phyloP scores from a whole-genome alignment of 345 rosid genomes.

The Brassica incana region DNA sequence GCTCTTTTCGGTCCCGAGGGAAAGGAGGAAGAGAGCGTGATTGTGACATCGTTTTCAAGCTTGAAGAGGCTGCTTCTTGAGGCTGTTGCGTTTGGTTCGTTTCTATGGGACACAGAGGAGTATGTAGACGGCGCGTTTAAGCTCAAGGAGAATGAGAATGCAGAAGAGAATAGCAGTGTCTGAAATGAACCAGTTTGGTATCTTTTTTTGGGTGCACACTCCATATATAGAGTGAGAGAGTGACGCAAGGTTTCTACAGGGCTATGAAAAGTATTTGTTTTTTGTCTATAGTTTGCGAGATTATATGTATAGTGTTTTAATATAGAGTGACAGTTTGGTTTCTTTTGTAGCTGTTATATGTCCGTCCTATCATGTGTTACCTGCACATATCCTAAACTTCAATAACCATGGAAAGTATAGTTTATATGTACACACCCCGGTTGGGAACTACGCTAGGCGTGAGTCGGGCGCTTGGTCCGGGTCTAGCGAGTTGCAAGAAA shows the following conservation, averaged over 20 bases:
- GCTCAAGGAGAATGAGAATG: conserved; percentile 52
- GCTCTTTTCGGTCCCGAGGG: conserved; percentile 68
- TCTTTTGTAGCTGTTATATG: not conserved
- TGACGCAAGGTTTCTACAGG: not conserved
- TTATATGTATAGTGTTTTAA: not conserved
- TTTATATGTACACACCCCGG: too few relatives aligned
- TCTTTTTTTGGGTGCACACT: conserved; percentile 13
- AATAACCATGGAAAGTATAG: too few relatives aligned
- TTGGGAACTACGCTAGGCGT: too few relatives aligned
- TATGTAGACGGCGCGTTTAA: conserved; percentile 59
- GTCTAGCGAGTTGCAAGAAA: too few relatives aligned
- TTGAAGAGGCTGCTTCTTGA: conserved; percentile 82
- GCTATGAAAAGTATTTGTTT: not conserved
- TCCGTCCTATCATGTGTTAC: too few relatives aligned
- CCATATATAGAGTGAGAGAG: not conserved
- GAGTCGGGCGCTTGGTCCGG: too few relatives aligned
- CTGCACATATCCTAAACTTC: too few relatives aligned
- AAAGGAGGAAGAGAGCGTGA: conserved; percentile 51
- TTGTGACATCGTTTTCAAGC: conserved; percentile 71
- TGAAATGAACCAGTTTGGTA: conserved; percentile 15
- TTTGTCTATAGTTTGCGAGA: conserved; percentile 23
- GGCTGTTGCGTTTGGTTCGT: conserved; percentile 88
- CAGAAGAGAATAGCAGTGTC: conserved; percentile 40
- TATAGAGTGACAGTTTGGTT: conserved; percentile 13
- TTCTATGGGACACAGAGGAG: conserved; percentile 88